Conservation (phyloP, 192 early-diverging fungal species). For the Backusella macrospora region DNA sequence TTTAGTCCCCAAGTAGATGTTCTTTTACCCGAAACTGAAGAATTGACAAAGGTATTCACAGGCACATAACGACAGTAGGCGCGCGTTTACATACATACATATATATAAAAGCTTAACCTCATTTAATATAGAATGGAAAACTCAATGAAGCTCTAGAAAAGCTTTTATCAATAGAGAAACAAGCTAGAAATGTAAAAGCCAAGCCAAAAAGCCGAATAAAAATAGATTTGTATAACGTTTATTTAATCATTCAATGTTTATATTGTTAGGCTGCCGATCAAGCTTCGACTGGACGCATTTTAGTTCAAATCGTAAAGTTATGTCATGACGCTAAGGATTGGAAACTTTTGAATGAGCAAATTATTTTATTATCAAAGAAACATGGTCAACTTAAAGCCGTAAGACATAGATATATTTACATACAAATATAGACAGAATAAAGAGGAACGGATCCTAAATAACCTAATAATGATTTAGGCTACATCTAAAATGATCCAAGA, state of each 20-base stretch:
- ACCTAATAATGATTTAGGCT: conserved; percentile 56
- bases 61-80: not conserved
- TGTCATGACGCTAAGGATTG: conserved; percentile 77
- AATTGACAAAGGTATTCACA: conserved; percentile 58
- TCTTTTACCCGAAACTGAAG: conserved; percentile 79
- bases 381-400: conserved; percentile 92
- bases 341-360: conserved; percentile 90
- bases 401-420: not conserved
- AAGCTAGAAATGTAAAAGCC: conserved; percentile 81
- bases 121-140: conserved; percentile 56
- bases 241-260: not conserved
- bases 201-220: not conserved
- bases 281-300: conserved; percentile 86
- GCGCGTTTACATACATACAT: not conserved
- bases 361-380: conserved; percentile 92
- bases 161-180: conserved; percentile 88
- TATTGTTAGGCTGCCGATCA: conserved; percentile 76
- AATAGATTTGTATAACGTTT: not conserved
- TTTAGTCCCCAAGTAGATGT: conserved; percentile 78
- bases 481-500: conserved; percentile 95
- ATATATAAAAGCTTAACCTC: no score
- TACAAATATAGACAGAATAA: not conserved
- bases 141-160: conserved; percentile 88
- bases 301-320: conserved; percentile 78
- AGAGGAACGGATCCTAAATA: not conserved